Conservation (phyloP, 257 asterid genomes). For the Rubia yunnanensis region DNA sequence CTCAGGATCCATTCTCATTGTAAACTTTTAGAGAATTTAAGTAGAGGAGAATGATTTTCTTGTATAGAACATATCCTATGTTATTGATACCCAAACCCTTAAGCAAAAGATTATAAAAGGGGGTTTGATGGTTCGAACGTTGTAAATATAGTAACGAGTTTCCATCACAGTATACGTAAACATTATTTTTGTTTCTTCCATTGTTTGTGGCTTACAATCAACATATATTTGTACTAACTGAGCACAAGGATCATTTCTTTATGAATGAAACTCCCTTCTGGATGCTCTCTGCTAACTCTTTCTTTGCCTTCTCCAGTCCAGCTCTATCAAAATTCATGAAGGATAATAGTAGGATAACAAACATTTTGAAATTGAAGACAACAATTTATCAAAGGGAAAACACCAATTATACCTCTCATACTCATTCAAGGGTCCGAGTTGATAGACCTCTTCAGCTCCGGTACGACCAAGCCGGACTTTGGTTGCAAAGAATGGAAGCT, state of each 20-base stretch:
- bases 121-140: conserved; percentile 1
- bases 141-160: conserved; percentile 2
- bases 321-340: conserved; percentile 28
- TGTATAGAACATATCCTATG: background rate
- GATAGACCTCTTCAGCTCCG: conserved; percentile 83
- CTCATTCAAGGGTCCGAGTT: conserved; percentile 67
- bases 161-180: background rate
- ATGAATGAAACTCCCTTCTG: conserved; percentile 74
- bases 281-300: conserved; percentile 63
- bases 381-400: background rate
- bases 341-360: background rate
- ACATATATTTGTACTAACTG: background rate
- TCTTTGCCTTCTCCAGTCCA: conserved; percentile 78
- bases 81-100: conserved; percentile 3
- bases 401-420: conserved; percentile 56
- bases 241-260: conserved; percentile 30
- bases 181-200: background rate
- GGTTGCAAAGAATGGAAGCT: conserved; percentile 72
- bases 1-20: conserved; percentile 55
- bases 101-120: background rate
- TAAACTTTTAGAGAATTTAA: conserved; percentile 18
- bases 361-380: background rate
- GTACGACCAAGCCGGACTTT: conserved; percentile 65
- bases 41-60: conserved; percentile 19
- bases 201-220: background rate